These are phyloP conservation scores for Amanita exitialis DNA, from an alignment of 768 basidiomycete genomes.

Conservation along the genomic window DNA sequence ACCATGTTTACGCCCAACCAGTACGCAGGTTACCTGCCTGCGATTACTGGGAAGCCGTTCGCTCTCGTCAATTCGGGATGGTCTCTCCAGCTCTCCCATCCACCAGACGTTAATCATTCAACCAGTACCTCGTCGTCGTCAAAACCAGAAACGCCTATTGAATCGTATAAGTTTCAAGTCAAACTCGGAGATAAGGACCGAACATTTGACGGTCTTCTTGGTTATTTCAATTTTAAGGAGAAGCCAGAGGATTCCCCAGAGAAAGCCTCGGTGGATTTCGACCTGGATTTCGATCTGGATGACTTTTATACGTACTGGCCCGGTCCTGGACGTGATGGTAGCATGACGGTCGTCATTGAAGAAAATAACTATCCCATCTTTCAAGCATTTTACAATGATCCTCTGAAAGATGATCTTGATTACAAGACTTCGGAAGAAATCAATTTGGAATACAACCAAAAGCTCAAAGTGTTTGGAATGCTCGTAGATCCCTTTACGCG, in stretches of 20 bases:
- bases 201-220: neutral
- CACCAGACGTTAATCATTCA: neutral
- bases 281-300: neutral
- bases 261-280: too few species aligned
- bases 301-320: neutral
- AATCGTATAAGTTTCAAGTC: neutral
- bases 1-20: neutral
- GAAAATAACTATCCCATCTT: neutral
- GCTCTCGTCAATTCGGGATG: neutral
- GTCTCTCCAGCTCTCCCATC: neutral
- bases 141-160: neutral
- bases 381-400: neutral
- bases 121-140: neutral
- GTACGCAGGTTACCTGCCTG: neutral
- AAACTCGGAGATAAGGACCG: neutral
- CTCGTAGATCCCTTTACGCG: neutral
- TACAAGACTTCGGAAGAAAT: neutral
- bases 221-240: neutral
- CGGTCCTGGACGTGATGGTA: neutral
- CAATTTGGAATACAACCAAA: neutral
- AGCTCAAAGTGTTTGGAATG: neutral
- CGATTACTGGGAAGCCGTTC: neutral
- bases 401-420: neutral
- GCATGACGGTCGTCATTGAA: neutral
- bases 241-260: neutral